Conservation (phyloP, 176 grass and related monocot species). For the Pontederia crassipes region DNA sequence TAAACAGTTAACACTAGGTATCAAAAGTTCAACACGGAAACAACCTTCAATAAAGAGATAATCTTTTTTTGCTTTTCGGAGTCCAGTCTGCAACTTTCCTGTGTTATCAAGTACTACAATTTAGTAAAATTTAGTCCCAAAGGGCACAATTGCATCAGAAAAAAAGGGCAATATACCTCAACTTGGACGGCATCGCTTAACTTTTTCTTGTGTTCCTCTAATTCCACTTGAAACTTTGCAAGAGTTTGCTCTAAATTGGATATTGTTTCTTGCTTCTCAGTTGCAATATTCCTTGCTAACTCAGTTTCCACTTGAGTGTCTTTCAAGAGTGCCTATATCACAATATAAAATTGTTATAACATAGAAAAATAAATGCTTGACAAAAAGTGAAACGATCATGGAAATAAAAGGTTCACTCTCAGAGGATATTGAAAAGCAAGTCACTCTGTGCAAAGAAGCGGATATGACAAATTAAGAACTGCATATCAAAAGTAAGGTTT, state of each 20-base stretch:
- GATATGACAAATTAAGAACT: too few species aligned
- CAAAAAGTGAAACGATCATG: neutral
- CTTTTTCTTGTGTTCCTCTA: constrained; percentile 57
- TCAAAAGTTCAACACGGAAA: constrained; percentile 1
- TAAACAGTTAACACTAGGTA: constrained; percentile 14
- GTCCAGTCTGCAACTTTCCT: constrained; percentile 60
- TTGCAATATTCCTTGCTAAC: constrained; percentile 51
- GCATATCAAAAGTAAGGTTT: too few species aligned
- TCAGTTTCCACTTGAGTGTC: constrained; percentile 48
- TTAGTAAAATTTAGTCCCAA: constrained; percentile 5
- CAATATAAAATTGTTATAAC: constrained; percentile 8
- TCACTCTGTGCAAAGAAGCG: too few species aligned
- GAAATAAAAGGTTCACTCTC: neutral
- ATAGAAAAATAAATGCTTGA: too few species aligned
- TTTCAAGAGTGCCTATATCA: constrained; percentile 37
- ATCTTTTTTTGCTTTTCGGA: constrained; percentile 45
- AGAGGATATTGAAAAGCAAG: too few species aligned
- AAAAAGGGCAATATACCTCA: constrained; percentile 43
- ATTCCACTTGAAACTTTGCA: constrained; percentile 48
- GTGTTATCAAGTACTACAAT: constrained; percentile 8
- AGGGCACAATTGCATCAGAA: constrained; percentile 1
- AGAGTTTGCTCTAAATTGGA: constrained; percentile 69
- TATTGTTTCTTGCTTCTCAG: constrained; percentile 56
- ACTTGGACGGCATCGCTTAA: constrained; percentile 49
- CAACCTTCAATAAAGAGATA: constrained; percentile 32